Base-by-base conservation (phyloP, 148 eudicot genomes). In the Rhododendron mucronatum region DNA sequence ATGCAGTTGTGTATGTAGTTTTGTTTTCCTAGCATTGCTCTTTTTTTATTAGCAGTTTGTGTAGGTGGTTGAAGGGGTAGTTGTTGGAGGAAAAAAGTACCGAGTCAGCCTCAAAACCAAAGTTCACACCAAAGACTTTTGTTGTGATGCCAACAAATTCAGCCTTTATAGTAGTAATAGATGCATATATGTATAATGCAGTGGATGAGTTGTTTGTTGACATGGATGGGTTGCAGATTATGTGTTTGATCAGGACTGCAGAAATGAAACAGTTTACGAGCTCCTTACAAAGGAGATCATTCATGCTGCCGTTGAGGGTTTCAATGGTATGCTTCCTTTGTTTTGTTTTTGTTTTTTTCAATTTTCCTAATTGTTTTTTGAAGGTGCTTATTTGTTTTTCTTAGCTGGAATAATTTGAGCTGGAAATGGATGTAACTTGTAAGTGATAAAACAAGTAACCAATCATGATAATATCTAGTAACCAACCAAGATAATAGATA, bases 241-340 rank as follows among this genome's bases (percentile, higher is more conserved):
- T 82, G 98, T 97, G 81, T 95, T 97, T 82, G 99, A 95, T 88
- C 94, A 93, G 82, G 92, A 94, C 53, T 89, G 93, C 91, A 86
- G 93, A 26, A 97, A 97, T 93, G 85, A 93, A 87, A 97, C 90
- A 93, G 95, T 97, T 89, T 97, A 97, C 83, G 95, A 95, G 85
- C 96, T 94, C 83, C 94, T 97, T 50, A 95, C 96, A 37, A 95
- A 92, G 93, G 96, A 95, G 80, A 92, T 97, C 76, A 95, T 95
- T 86, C 81, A 84, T 83, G 98, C 99, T 55, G 98, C 96, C 15
- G 91, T 94, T 65, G 94, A 97, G 76, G 99, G 99, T 21, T 96
- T 96, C 84, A 96, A 96, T 78, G 99, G 99, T 96, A 88, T 26
- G 77, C 37, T 83, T 61, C 51, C 75, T 39, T 23, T 67, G 33